Evolutionary conservation across 768 basidiomycete species (phyloP).

Genomic region (Termitomyces sp.): DNA sequence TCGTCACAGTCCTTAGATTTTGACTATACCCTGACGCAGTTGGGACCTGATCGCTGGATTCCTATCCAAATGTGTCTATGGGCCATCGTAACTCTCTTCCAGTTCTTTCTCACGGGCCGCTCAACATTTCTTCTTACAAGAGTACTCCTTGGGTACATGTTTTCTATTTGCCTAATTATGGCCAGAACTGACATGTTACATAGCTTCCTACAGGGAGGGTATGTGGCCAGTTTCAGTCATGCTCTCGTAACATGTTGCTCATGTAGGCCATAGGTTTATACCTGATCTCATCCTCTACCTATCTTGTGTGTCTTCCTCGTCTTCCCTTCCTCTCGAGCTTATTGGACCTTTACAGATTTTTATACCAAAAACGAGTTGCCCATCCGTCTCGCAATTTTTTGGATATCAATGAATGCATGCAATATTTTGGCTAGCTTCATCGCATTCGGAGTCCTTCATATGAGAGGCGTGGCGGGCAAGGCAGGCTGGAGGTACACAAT

Average conservation of each 20-base stretch:
- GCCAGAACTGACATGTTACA: neutral
- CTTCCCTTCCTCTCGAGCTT: neutral
- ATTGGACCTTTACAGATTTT: constrained; percentile 32
- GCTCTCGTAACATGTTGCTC: neutral
- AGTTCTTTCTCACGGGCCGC: constrained; percentile 54
- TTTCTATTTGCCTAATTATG: neutral
- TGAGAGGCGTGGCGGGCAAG: constrained; percentile 48
- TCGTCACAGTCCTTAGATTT: neutral
- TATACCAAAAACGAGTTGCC: constrained; percentile 59
- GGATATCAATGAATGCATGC: constrained; percentile 43
- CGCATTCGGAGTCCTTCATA: constrained; percentile 55
- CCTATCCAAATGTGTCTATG: constrained; percentile 53
- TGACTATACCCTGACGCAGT: constrained; percentile 17
- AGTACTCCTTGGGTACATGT: constrained; percentile 38
- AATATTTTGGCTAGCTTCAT: constrained; percentile 48
- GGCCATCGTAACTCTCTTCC: constrained; percentile 45
- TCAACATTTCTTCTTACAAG: constrained; percentile 43
- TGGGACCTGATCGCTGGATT: constrained; percentile 64
- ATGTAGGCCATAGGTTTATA: constrained; percentile 33
- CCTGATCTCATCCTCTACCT: constrained; percentile 59
- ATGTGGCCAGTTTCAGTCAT: neutral
- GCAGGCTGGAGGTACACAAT: constrained; percentile 41
- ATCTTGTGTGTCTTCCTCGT: constrained; percentile 35
- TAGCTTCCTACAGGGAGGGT: constrained; percentile 44
- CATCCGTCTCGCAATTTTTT: constrained; percentile 50